These are phyloP conservation scores for Yamagishiella unicocca DNA, from an alignment of 139 green algal genomes.

Conservation along the genomic window DNA sequence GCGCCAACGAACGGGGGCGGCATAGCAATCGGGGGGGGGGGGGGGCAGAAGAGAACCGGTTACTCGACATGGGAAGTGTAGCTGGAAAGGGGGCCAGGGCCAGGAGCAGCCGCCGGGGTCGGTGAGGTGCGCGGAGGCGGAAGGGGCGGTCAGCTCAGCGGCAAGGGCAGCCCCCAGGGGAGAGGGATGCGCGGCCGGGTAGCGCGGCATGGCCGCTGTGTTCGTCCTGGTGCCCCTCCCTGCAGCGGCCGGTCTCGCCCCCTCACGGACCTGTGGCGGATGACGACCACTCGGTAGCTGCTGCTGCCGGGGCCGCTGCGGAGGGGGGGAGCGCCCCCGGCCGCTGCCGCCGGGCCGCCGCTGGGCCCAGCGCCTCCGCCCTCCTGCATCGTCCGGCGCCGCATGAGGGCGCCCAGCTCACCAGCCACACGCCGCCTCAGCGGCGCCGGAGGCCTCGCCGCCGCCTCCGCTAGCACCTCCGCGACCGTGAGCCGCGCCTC, in stretches of 20 bases:
- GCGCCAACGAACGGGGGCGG: no score
- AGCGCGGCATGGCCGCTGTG: no score
- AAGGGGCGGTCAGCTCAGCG: no score
- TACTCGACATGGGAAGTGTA: no score
- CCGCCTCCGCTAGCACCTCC: slow-evolving; percentile 26
- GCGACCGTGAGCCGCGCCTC: background rate
- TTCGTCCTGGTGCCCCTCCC: background rate
- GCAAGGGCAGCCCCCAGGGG: no score
- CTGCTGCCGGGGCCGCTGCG: background rate
- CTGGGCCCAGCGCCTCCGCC: background rate
- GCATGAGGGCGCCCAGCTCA: slow-evolving; percentile 33
- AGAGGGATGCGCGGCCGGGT: no score
- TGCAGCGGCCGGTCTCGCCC: background rate
- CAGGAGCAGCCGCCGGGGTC: no score
- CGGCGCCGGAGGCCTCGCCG: background rate
- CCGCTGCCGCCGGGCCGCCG: background rate
- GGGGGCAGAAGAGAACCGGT: no score
- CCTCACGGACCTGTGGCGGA: slow-evolving; percentile 20
- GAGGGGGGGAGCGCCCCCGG: background rate
- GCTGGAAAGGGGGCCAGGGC: no score
- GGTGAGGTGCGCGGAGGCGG: no score
- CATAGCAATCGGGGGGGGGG: no score
- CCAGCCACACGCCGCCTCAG: background rate
- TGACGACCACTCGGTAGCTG: background rate
- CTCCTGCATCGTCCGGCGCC: background rate